phyloP scores from a whole-genome alignment of 192 early-diverging fungal genomes.

The Coemansia sp. region DNA sequence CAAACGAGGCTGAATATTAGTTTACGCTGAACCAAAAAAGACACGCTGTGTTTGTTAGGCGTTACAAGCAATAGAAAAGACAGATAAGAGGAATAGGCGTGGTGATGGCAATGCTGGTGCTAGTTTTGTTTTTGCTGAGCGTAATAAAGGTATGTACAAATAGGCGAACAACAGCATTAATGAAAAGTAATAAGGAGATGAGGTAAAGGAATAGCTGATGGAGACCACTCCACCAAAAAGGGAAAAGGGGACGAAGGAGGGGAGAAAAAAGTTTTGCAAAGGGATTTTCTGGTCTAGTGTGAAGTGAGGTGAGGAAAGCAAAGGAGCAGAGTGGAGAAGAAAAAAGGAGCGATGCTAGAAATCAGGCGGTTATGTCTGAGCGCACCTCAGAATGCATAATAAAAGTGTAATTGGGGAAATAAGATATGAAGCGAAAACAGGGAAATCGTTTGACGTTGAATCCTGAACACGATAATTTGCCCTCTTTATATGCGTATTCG shows the following conservation, averaged over 20 bases:
- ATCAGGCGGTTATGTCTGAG: conserved; percentile 8
- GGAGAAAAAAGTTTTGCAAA: conserved; percentile 3
- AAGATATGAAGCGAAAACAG: neutral
- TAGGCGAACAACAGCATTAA: neutral
- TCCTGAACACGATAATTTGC: neutral
- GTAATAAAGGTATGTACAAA: conserved; percentile 9
- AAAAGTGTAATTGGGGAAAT: conserved; percentile 1
- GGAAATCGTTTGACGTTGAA: conserved; percentile 5
- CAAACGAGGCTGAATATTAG: neutral
- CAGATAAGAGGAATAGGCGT: neutral
- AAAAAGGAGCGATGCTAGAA: conserved; percentile 3
- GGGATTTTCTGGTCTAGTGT: conserved; percentile 11
- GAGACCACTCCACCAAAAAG: conserved; percentile 5
- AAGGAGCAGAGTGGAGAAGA: neutral
- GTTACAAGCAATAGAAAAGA: neutral
- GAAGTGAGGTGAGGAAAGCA: neutral
- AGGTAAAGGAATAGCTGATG: neutral
- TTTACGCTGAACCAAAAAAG: neutral
- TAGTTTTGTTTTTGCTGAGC: neutral
- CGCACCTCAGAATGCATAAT: conserved; percentile 11
- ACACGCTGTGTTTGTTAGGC: neutral
- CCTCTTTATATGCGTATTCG: neutral
- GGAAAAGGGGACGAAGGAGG: neutral
- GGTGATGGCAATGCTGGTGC: conserved; percentile 2
- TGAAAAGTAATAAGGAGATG: neutral